Evolutionary conservation across 805 yeast genomes (phyloP).

Genomic region (Hanseniaspora osmophila): DNA sequence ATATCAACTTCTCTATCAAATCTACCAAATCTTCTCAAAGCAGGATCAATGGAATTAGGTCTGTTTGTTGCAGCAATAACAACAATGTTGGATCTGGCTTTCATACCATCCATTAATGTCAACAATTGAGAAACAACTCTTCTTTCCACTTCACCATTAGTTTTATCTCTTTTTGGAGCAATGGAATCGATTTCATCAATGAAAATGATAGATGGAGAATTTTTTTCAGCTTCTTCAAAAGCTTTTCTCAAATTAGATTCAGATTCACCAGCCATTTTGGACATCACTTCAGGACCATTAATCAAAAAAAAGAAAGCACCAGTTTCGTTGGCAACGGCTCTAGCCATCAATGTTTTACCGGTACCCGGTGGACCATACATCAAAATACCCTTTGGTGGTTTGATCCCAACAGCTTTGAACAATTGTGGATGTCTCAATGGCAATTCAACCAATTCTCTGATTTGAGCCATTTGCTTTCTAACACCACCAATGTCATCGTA

Average conservation of each 20-base stretch:
- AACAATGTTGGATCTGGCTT: slow-evolving; percentile 94
- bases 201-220: slow-evolving; percentile 93
- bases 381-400: slow-evolving; percentile 95
- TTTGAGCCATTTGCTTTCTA: slow-evolving; percentile 98
- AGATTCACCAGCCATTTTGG: slow-evolving; percentile 99
- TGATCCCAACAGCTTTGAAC: slow-evolving; percentile 94
- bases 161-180: slow-evolving; percentile 99
- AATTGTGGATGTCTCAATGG: slow-evolving; percentile 97
- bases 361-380: slow-evolving; percentile 99
- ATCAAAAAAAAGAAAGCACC: slow-evolving; percentile 97
- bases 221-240: slow-evolving; percentile 97
- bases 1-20: slow-evolving; percentile 84
- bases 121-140: slow-evolving; percentile 96
- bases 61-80: slow-evolving; percentile 94
- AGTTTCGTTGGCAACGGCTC: slow-evolving; percentile 99
- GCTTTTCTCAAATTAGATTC: slow-evolving; percentile 96
- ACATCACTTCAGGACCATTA: slow-evolving; percentile 99
- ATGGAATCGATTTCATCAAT: slow-evolving; percentile 97
- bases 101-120: slow-evolving; percentile 99
- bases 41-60: slow-evolving; percentile 63
- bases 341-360: slow-evolving; percentile 97
- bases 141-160: slow-evolving; percentile 98
- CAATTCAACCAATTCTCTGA: slow-evolving; percentile 93
- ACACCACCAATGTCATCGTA: slow-evolving; percentile 98
- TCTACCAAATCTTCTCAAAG: slow-evolving; percentile 79